A percentile compares a stretch with the other conserved stretches of the same genome.
Evolutionary conservation across 169 alveolate genomes (phyloP).

Genomic region (Perkinsus olseni): DNA sequence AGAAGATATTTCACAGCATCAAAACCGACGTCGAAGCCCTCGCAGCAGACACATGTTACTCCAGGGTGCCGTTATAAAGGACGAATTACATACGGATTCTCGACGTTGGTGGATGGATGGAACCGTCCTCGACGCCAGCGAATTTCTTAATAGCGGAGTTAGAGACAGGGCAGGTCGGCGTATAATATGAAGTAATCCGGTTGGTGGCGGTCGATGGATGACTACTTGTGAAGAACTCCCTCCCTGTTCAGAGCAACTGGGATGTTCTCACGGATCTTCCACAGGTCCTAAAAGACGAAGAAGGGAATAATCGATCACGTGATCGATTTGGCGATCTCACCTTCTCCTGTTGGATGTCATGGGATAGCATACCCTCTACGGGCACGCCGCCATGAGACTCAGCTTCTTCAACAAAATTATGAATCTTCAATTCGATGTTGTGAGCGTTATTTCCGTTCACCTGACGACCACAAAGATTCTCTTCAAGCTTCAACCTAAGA

Average conservation of each 20-base stretch:
- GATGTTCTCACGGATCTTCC: constrained; percentile 10
- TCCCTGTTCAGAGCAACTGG: constrained; percentile 14
- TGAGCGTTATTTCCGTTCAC: not conserved
- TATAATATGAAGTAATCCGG: too few relatives aligned
- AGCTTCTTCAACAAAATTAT: not conserved
- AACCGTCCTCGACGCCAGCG: too few relatives aligned
- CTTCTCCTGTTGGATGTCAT: not conserved
- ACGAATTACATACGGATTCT: too few relatives aligned
- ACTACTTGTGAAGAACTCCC: not conserved
- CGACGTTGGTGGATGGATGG: too few relatives aligned
- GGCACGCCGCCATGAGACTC: not conserved
- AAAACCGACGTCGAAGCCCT: too few relatives aligned
- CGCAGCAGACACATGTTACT: too few relatives aligned
- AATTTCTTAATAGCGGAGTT: too few relatives aligned
- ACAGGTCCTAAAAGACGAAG: not conserved
- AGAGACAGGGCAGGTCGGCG: too few relatives aligned
- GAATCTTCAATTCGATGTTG: not conserved
- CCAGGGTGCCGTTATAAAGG: too few relatives aligned
- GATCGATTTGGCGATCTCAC: not conserved
- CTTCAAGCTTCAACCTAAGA: too few relatives aligned
- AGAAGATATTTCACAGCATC: too few relatives aligned
- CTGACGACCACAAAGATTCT: too few relatives aligned
- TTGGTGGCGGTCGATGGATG: not conserved
- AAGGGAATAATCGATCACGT: not conserved
- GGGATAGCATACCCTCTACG: not conserved